Base-by-base conservation (phyloP, 192 early-diverging fungal species). In the Entrophospora sp. region DNA sequence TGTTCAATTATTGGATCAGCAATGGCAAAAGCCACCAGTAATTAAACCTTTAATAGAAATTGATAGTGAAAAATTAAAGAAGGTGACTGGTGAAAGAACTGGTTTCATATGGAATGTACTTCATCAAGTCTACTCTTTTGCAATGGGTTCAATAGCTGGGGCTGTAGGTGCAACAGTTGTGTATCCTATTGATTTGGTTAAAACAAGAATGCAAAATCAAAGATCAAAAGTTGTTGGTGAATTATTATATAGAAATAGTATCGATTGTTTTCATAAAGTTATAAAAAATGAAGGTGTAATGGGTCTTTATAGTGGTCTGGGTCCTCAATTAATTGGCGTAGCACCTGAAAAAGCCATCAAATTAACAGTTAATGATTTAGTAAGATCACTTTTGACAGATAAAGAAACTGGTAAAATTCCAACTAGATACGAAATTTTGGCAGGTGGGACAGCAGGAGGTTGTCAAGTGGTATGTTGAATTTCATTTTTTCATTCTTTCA, bases 191-290 rank as follows among this genome's bases (percentile, higher is more conserved):
- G 96, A 98, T 81, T 73, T 98, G 58, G 94, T 96, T 70, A 98
- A 98, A 77, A 98, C 96, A 4, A 85, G 96, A 61, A 96, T 98
- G 94, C 96, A 98, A 73, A 98, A 96, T 75, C 96, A 98, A 75
- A 82, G 93, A 42, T 85, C 86, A 36, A 86, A 87, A 31, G 88
- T 94, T 24, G 92, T 94, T 24, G 94, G 92, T 25, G 89, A 95
- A 69, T 71, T 91, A 65, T 67, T 93, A 64, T 98, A 98, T 83
- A 93, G 91, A 76, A 98, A 96, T 82, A 88, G 87, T 75, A 74
- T 88, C 52, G 94, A 98, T 73, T 98, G 96, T 73, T 98, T 98
- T 82, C 82, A 84, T 71, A 94, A 96, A 69, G 94, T 98, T 20
- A 66, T 96, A 43, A 86, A 82, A 73, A 93, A 93, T 68, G 96